Evolutionary conservation across 2,329 filamentous ascomycete genomes (phyloP), one percentile per base, ranked within the genome.

Genomic region (Cordyceps javanica): DNA sequence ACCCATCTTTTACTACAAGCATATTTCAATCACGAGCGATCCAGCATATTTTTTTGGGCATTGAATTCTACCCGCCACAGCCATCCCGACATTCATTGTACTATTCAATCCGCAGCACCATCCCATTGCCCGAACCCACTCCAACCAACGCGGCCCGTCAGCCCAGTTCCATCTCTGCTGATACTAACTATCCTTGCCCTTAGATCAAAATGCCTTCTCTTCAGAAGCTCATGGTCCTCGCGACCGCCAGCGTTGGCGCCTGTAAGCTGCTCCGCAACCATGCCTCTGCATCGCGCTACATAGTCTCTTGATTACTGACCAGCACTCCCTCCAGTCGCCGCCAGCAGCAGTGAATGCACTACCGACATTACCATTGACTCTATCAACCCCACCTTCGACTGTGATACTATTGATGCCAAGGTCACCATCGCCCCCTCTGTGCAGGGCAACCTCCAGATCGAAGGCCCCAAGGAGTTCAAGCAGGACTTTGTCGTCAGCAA

Each of bases 361-460:
- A 73, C 75, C 61, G 85, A 82, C 64, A 79, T 91, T 75, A 79
- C 80, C 71, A 86, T 81, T 73, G 82, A 83, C 65, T 81, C 89
- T 68, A 85, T 82, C 14, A 48, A 53, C 58, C 79, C 78, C 19
- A 70, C 70, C 50, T 75, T 93, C 60, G 71, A 80, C 62, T 96
- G 92, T 50, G 45, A 49, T 9, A 88, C 82, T 57, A 80, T 90
- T 69, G 75, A 82, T 53, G 91, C 88, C 67, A 80, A 82, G 70
- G 77, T 96, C 61, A 79, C 82, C 62, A 80, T 96, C 63, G 79
- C 78, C 61, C 76, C 77, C 38, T 69, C 71, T 53, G 79, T 85
- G 39, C 73, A 78, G 53, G 82, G 81, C 48, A 71, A 73, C 61
- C 79, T 96, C 64, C 73, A 76, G 56, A 73, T 97, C 62, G 75